Percentiles rank a stretch among this genome's conserved stretches.
These are phyloP conservation scores for Eucalyptus virginea DNA, from an alignment of 345 rosid species.

Conservation along the genomic window DNA sequence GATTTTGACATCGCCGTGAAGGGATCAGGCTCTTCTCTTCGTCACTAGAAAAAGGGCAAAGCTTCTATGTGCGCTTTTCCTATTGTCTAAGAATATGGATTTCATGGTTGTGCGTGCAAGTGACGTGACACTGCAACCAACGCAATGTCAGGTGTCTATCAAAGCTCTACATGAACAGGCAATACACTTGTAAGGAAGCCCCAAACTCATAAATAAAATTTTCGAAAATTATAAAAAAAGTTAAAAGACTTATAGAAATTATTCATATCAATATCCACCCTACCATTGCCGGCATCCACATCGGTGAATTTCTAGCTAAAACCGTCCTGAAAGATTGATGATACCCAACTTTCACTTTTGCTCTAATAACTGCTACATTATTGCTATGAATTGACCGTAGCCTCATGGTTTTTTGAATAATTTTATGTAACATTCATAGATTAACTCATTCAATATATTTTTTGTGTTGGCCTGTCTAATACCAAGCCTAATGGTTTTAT, in stretches of 20 bases:
- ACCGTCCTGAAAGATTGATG: accelerated
- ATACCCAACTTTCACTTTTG: no score
- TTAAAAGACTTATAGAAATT: neutral
- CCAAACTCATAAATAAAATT: neutral
- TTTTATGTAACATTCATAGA: neutral
- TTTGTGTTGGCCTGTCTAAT: accelerated
- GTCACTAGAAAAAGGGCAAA: neutral
- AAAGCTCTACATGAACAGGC: neutral
- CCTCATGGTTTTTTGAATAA: neutral
- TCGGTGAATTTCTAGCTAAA: neutral
- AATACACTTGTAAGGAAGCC: neutral
- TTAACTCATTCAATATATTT: no score
- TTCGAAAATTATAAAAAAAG: neutral
- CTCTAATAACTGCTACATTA: no score
- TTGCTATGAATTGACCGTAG: accelerated
- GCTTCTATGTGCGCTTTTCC: neutral
- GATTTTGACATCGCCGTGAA: neutral
- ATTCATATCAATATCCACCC: accelerated
- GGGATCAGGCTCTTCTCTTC: neutral
- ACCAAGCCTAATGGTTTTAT: neutral
- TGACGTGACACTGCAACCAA: neutral
- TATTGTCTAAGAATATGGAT: neutral
- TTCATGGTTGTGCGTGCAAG: neutral
- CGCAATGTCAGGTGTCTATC: neutral
- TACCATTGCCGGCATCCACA: neutral